A percentile compares a stretch with the other conserved stretches of the same genome.
Evolutionary conservation across 1,284 basidiomycete genomes (phyloP).

Genomic region (Boletus sp.): DNA sequence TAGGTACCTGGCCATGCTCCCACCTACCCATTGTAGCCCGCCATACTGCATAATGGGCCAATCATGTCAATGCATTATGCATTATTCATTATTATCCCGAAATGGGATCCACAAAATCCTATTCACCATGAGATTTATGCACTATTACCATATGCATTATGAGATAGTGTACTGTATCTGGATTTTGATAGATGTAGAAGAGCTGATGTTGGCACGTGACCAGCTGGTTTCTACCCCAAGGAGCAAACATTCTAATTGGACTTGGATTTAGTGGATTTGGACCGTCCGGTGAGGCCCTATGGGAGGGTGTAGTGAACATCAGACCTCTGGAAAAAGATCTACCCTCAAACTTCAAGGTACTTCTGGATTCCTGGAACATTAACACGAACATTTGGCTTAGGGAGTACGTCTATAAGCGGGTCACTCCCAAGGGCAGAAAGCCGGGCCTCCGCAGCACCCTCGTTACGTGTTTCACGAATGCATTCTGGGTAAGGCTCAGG

Average conservation of each 20-base stretch:
- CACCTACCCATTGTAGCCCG: too few species aligned
- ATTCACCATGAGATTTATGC: too few species aligned
- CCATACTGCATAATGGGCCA: too few species aligned
- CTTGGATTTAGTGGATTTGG: conserved; percentile 87
- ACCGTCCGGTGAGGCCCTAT: conserved; percentile 61
- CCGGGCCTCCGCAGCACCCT: conserved; percentile 86
- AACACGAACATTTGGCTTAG: conserved; percentile 94
- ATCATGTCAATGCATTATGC: too few species aligned
- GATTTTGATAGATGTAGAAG: conserved; percentile 77
- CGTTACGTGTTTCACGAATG: conserved; percentile 90
- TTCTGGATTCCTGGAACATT: conserved; percentile 91
- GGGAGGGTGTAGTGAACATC: conserved; percentile 91
- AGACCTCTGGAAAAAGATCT: conserved; percentile 80
- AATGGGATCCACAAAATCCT: too few species aligned
- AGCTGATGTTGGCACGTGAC: not conserved
- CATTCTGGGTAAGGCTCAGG: conserved; percentile 76
- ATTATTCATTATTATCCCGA: too few species aligned
- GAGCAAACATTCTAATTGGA: conserved; percentile 90
- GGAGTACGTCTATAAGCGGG: conserved; percentile 95
- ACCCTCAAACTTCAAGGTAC: conserved; percentile 86
- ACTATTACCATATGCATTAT: too few species aligned
- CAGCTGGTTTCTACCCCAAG: conserved; percentile 41
- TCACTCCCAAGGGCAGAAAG: conserved; percentile 86
- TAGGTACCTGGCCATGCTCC: too few species aligned
- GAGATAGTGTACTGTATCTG: too few species aligned